phyloP scores from a whole-genome alignment of 495 filamentous ascomycete species.

The Neurospora sp. region DNA sequence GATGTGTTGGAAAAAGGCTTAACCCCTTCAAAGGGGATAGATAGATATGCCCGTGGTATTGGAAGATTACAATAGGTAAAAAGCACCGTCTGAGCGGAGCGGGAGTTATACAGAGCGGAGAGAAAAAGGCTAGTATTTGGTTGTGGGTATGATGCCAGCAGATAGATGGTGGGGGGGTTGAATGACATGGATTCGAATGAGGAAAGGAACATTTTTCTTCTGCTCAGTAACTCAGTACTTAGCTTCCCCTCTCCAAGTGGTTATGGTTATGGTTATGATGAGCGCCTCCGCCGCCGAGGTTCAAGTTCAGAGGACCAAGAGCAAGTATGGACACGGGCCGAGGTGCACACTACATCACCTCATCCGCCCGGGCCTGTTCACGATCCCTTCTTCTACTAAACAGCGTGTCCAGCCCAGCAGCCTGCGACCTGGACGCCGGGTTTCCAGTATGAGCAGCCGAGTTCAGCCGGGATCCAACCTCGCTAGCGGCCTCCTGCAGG shows the following conservation, averaged over 20 bases:
- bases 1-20: background rate
- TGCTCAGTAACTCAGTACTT: background rate
- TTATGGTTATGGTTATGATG: background rate
- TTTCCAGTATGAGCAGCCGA: background rate
- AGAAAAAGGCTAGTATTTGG: background rate
- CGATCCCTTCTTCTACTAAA: conserved; percentile 28
- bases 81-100: background rate
- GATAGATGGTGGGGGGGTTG: background rate
- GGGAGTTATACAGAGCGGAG: background rate
- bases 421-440: conserved; percentile 1
- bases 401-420: conserved; percentile 24
- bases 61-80: background rate
- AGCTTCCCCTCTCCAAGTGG: background rate
- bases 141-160: background rate
- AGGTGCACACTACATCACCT: conserved; percentile 22
- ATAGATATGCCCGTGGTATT: background rate
- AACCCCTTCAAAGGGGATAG: background rate
- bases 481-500: conserved; percentile 27
- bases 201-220: background rate
- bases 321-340: conserved; percentile 14
- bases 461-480: background rate
- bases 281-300: background rate
- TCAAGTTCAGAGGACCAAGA: conserved; percentile 3
- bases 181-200: background rate
- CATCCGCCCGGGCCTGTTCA: conserved; percentile 19